Percentiles rank a stretch among this genome's conserved stretches.
Conservation (phyloP, 176 grass and related monocot genomes). For the Alloteropsis semialata region DNA sequence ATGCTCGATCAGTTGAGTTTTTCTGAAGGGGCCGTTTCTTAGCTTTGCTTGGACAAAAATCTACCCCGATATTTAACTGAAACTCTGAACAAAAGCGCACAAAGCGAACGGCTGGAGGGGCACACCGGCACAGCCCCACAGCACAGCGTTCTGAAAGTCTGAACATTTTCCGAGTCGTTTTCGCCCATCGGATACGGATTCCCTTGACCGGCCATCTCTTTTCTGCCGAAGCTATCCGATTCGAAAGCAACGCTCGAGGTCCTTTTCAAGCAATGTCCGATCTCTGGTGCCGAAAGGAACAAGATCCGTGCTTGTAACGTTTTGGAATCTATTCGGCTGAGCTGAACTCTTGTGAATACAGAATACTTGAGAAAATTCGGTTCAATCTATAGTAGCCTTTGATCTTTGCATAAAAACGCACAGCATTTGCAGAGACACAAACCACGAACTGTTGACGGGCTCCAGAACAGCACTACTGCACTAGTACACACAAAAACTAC, state of each 20-base stretch:
- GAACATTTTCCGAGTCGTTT: not conserved
- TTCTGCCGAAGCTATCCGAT: not conserved
- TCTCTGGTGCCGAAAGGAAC: not conserved
- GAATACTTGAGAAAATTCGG: not conserved
- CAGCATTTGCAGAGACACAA: no score
- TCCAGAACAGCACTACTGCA: no score
- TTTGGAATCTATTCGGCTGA: not conserved
- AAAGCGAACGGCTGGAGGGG: not conserved
- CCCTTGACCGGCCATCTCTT: not conserved
- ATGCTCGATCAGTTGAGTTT: not conserved
- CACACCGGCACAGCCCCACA: no score
- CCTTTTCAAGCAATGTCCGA: not conserved
- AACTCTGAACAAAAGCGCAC: not conserved
- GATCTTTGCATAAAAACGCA: no score
- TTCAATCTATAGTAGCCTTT: not conserved
- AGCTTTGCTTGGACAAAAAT: not conserved
- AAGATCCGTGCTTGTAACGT: not conserved
- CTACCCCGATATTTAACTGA: not conserved
- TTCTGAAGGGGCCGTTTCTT: not conserved
- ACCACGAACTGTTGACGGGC: no score
- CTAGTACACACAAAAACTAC: no score
- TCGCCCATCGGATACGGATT: not conserved
- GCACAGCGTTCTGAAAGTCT: not conserved
- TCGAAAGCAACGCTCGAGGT: constrained; percentile 3
- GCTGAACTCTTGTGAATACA: not conserved